These are phyloP conservation scores for Pseudogymnoascus sp. DNA, from an alignment of 2,329 filamentous ascomycete species.

Conservation along the genomic window DNA sequence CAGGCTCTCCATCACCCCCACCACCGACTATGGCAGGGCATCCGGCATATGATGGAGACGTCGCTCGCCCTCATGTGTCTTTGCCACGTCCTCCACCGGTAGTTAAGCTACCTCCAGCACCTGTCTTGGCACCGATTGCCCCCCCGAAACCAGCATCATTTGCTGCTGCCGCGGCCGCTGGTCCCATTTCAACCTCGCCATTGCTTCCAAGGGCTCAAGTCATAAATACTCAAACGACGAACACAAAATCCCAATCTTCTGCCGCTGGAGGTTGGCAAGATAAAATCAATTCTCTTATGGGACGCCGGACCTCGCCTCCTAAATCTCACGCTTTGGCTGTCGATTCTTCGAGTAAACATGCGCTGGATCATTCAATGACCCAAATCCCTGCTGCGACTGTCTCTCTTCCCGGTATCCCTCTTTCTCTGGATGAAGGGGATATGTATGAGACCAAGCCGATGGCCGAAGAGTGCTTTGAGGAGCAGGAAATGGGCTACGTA, in stretches of 20 bases:
- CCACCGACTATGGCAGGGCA: conserved; percentile 64
- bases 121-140: conserved; percentile 34
- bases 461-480: conserved; percentile 72
- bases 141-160: conserved; percentile 38
- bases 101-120: conserved; percentile 68
- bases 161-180: conserved; percentile 32
- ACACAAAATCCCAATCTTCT: conserved; percentile 31
- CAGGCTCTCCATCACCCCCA: conserved; percentile 57
- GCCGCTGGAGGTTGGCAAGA: conserved; percentile 57
- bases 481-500: conserved; percentile 72
- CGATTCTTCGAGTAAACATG: conserved; percentile 59
- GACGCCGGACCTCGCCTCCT: conserved; percentile 51
- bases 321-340: conserved; percentile 55
- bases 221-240: conserved; percentile 30
- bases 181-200: conserved; percentile 15
- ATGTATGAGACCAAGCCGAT: conserved; percentile 56
- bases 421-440: conserved; percentile 31
- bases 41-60: conserved; percentile 63
- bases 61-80: conserved; percentile 56
- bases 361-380: conserved; percentile 48
- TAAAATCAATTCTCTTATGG: conserved; percentile 69
- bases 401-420: conserved; percentile 47
- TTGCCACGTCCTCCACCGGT: conserved; percentile 63
- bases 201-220: conserved; percentile 16
- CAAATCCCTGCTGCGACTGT: conserved; percentile 50